Conservation (phyloP, 164 flowering plant genomes). For the Chimonanthus praecox region DNA sequence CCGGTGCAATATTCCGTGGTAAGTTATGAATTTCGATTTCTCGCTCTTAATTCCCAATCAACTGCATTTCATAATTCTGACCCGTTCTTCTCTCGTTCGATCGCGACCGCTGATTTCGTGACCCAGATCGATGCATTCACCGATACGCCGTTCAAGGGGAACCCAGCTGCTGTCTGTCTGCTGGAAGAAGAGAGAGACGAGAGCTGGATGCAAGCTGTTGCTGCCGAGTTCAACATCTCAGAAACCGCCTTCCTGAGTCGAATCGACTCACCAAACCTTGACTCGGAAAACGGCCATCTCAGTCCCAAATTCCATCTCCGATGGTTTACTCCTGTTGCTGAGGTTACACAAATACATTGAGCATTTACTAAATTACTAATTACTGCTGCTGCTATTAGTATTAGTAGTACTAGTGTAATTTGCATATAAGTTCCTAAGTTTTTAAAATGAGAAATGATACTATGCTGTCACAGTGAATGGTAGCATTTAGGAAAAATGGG, state of each 20-base stretch:
- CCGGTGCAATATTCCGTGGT: slow-evolving; percentile 55
- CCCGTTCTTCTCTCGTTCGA: neutral
- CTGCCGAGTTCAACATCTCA: slow-evolving; percentile 64
- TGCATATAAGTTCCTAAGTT: no score
- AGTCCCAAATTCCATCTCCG: slow-evolving; percentile 52
- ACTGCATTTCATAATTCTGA: no score
- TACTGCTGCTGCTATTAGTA: no score
- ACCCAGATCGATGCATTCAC: slow-evolving; percentile 84
- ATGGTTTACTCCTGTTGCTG: slow-evolving; percentile 82
- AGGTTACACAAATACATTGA: slow-evolving; percentile 28
- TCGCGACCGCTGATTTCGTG: neutral
- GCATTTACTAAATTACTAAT: no score
- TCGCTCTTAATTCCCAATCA: neutral
- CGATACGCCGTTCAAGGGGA: slow-evolving; percentile 69
- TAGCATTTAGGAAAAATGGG: no score
- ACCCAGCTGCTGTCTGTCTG: slow-evolving; percentile 85
- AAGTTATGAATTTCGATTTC: slow-evolving; percentile 5
- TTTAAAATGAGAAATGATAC: no score
- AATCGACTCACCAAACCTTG: neutral
- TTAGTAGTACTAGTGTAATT: no score
- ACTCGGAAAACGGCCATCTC: neutral
- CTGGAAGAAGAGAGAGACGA: slow-evolving; percentile 65
- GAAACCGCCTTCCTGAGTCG: slow-evolving; percentile 50
- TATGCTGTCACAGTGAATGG: no score
- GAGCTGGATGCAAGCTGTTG: slow-evolving; percentile 61